phyloP scores from a whole-genome alignment of 257 asterid genomes.

The Solanum pennellii region DNA sequence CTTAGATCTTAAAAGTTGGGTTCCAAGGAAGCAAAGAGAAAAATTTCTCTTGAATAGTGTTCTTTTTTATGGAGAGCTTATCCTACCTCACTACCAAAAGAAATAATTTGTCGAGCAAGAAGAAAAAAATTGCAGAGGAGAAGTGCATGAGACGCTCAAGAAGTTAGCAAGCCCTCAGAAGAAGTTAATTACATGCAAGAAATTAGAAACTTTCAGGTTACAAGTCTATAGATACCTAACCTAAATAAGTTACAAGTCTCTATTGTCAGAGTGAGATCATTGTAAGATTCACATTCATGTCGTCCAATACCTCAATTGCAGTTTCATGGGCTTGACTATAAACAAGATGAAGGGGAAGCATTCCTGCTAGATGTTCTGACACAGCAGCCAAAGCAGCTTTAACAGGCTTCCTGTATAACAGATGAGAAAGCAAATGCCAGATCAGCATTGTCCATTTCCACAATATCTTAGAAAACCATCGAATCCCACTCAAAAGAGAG shows the following conservation, averaged over 20 bases:
- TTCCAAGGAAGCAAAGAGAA: neutral
- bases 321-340: constrained; percentile 93
- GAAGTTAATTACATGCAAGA: neutral
- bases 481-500: neutral
- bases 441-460: neutral
- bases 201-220: neutral
- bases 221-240: neutral
- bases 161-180: neutral
- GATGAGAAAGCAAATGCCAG: neutral
- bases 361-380: constrained; percentile 88
- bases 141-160: neutral
- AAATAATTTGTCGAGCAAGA: neutral
- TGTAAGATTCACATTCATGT: neutral
- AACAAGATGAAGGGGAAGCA: constrained; percentile 96
- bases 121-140: neutral
- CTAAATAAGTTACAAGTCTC: neutral
- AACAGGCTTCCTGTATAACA: constrained; percentile 65
- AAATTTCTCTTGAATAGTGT: neutral
- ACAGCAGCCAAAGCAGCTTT: constrained; percentile 96
- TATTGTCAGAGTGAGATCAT: neutral
- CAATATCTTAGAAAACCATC: neutral
- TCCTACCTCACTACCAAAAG: neutral
- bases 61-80: neutral
- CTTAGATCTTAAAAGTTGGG: neutral
- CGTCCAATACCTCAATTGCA: constrained; percentile 66